Conservation (phyloP, 1,284 basidiomycete species). For the Ganoderma lucidum region DNA sequence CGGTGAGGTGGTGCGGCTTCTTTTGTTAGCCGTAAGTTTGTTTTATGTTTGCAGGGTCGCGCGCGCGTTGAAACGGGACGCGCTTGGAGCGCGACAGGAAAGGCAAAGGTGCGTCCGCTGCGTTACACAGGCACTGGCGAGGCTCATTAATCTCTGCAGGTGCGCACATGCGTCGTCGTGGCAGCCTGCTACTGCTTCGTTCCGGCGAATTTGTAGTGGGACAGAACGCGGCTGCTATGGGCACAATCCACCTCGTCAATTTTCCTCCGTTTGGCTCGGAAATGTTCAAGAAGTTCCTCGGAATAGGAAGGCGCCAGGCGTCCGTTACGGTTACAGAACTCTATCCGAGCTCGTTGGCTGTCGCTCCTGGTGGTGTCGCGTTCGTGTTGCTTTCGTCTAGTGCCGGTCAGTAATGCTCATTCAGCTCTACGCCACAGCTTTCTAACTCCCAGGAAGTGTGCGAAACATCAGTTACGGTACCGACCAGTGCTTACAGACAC, state of each 20-base stretch:
- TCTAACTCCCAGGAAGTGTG: neutral
- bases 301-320: neutral
- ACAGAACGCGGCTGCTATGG: neutral
- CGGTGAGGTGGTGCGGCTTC: neutral
- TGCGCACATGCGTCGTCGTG: neutral
- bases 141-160: neutral
- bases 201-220: constrained; percentile 1
- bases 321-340: neutral
- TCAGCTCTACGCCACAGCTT: neutral
- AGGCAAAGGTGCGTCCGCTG: neutral
- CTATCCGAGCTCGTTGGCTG: neutral
- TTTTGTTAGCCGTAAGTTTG: neutral
- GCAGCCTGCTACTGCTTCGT: neutral
- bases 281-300: neutral
- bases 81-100: neutral
- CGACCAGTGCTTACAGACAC: neutral
- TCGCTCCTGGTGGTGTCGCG: neutral
- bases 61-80: neutral
- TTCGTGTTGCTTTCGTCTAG: neutral
- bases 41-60: neutral
- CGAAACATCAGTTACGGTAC: neutral
- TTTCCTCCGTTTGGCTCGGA: neutral
- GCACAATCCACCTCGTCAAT: neutral
- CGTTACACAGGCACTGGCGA: neutral
- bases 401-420: neutral